These are phyloP conservation scores for Calonectria crousiana DNA, from an alignment of 2,329 filamentous ascomycete genomes.

Conservation along the genomic window DNA sequence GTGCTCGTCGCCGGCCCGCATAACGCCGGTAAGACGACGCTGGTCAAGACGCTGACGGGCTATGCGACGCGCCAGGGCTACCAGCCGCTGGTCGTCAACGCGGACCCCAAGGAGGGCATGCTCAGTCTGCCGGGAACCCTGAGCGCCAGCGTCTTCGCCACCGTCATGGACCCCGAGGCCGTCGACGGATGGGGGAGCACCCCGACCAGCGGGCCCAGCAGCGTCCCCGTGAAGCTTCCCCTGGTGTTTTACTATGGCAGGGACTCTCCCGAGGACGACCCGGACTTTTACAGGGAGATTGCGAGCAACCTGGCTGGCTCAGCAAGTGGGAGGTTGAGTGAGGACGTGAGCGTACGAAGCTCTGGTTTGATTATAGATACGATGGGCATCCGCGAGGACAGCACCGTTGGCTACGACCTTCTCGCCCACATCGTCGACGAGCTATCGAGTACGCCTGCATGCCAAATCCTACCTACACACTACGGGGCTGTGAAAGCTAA, in stretches of 20 bases:
- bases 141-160: constrained; percentile 87
- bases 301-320: constrained; percentile 82
- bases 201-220: constrained; percentile 89
- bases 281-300: constrained; percentile 78
- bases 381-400: constrained; percentile 75
- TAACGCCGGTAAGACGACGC: constrained; percentile 84
- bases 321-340: constrained; percentile 80
- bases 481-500: constrained; percentile 22
- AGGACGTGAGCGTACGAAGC: constrained; percentile 77
- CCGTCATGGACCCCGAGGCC: constrained; percentile 82
- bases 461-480: neutral
- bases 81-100: constrained; percentile 85
- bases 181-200: constrained; percentile 91
- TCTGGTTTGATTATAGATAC: constrained; percentile 90
- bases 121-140: constrained; percentile 84
- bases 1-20: constrained; percentile 85
- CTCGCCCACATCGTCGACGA: constrained; percentile 80
- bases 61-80: constrained; percentile 81
- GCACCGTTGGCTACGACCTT: constrained; percentile 77
- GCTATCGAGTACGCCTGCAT: constrained; percentile 57
- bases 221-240: constrained; percentile 90
- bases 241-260: constrained; percentile 91
- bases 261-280: constrained; percentile 78
- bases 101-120: constrained; percentile 85
- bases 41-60: constrained; percentile 81